A percentile compares a stretch with the other conserved stretches of the same genome.
Conservation (phyloP, 2,329 filamentous ascomycete species). For the Aureobasidium melanogenum region DNA sequence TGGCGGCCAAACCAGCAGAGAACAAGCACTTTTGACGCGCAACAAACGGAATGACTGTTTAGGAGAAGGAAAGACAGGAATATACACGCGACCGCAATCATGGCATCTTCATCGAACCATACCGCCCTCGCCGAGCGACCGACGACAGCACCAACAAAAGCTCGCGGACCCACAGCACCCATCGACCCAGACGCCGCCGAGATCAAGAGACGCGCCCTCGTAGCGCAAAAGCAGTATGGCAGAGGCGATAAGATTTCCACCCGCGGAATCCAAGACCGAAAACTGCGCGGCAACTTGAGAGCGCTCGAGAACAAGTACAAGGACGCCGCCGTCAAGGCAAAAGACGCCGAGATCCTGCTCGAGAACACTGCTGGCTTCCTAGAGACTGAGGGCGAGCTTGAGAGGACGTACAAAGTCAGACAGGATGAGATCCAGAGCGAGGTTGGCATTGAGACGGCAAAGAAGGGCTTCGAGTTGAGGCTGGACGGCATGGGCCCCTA, state of each 20-base stretch:
- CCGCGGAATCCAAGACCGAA: constrained; percentile 75
- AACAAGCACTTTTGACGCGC: neutral
- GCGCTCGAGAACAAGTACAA: constrained; percentile 75
- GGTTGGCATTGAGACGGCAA: constrained; percentile 73
- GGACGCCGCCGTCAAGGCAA: constrained; percentile 71
- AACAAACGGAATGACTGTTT: neutral
- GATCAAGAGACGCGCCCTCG: constrained; percentile 24
- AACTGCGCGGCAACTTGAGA: constrained; percentile 71
- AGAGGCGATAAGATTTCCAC: constrained; percentile 68
- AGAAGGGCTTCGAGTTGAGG: constrained; percentile 87
- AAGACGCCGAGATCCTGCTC: constrained; percentile 89
- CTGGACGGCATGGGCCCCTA: constrained; percentile 80
- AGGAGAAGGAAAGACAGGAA: neutral
- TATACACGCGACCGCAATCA: neutral
- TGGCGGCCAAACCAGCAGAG: neutral
- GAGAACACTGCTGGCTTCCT: constrained; percentile 81
- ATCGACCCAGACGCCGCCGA: constrained; percentile 25
- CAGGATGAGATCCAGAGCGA: constrained; percentile 74
- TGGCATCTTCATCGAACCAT: neutral
- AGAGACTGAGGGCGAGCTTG: constrained; percentile 78
- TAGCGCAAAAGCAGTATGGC: constrained; percentile 63
- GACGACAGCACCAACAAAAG: neutral
- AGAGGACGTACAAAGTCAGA: constrained; percentile 84
- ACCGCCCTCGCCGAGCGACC: constrained; percentile 5
- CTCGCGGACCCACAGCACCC: constrained; percentile 19